Base-by-base conservation (phyloP, 108 stramenopile species). In the Aurantiochytrium sp. region DNA sequence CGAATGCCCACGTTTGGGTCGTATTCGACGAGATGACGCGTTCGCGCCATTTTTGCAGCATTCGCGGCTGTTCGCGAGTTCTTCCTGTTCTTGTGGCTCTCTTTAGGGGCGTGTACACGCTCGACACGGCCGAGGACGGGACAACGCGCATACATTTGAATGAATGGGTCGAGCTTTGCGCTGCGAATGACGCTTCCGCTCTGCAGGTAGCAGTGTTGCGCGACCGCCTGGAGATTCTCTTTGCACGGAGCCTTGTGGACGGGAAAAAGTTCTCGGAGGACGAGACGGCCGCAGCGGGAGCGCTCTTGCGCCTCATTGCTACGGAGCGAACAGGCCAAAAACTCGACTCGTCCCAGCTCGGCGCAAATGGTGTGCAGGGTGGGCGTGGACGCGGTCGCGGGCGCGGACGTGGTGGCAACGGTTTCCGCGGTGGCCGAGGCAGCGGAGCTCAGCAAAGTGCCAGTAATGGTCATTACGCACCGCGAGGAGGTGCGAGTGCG, bases 1-100 rank as follows among this genome's bases (percentile, higher is more conserved):
- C 51, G 49, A 25, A 47, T 53, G 49, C 19, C 0, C 76, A 83
- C 76, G n/a, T 53, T 6, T 83, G 76, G 76, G 76, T 83, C n/a
- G 76, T 83, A 12, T 83, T 83, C n/a, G 51, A 47, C 45, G 76
- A 83, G 76, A 83, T 83, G 76, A 83, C 76, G 2, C 45, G 76
- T 23, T 83, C 76, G 1, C 45, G 51, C 8, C n/a, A 25, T 6
- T 25, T 25, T 53, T 83, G 76, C 51, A 83, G 25, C 51, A 83
- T 83, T 4, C 76, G 76, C 6, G 76, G 76, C n/a, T 83, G 76
- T 23, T 53, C 51, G 76, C 23, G 49, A 45, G 76, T 83, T 6
- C 45, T 83, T 2, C 76, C 76, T 8, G 23, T 83, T 12, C 51
- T 83, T 47, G 51, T 83, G 25, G 51, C 76, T 6, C 76, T 83